Evolutionary conservation across 768 basidiomycete genomes (phyloP).

Genomic region (Daedaleopsis nitida): DNA sequence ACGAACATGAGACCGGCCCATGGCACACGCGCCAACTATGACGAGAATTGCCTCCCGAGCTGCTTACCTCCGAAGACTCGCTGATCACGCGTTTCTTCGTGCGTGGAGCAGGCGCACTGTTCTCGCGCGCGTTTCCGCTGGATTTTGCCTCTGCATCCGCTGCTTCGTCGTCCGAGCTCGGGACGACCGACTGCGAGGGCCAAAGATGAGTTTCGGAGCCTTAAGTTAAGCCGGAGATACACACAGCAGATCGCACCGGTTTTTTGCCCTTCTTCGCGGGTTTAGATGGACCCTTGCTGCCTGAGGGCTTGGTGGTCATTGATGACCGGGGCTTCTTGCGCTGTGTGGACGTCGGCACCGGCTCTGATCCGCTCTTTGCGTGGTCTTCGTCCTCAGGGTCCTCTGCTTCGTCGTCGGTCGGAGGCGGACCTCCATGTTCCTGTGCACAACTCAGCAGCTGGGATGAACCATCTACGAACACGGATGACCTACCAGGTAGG

Average conservation of each 20-base stretch:
- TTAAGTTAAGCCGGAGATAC: neutral
- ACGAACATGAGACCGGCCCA: neutral
- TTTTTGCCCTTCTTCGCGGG: conserved; percentile 10
- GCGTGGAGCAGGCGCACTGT: neutral
- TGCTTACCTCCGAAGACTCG: conserved; percentile 8
- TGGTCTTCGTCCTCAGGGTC: conserved; percentile 1
- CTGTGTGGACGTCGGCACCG: neutral
- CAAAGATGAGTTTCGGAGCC: neutral
- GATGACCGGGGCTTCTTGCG: neutral
- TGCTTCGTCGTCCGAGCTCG: conserved; percentile 12
- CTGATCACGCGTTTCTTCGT: conserved; percentile 3
- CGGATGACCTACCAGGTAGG: conserved; percentile 6
- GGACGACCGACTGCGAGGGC: conserved; percentile 9
- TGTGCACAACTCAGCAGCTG: neutral
- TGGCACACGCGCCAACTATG: neutral
- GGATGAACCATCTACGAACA: neutral
- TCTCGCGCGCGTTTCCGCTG: neutral
- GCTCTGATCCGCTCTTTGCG: neutral
- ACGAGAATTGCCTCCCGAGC: neutral
- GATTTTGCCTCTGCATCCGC: conserved; percentile 9
- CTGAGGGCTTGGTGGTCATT: neutral
- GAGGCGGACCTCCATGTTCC: neutral
- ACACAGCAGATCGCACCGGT: conserved; percentile 10
- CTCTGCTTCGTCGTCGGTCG: neutral
- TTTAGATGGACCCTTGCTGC: neutral